These are phyloP conservation scores for Beauveria brongniartii DNA, from an alignment of 2,329 filamentous ascomycete species.

Conservation along the genomic window DNA sequence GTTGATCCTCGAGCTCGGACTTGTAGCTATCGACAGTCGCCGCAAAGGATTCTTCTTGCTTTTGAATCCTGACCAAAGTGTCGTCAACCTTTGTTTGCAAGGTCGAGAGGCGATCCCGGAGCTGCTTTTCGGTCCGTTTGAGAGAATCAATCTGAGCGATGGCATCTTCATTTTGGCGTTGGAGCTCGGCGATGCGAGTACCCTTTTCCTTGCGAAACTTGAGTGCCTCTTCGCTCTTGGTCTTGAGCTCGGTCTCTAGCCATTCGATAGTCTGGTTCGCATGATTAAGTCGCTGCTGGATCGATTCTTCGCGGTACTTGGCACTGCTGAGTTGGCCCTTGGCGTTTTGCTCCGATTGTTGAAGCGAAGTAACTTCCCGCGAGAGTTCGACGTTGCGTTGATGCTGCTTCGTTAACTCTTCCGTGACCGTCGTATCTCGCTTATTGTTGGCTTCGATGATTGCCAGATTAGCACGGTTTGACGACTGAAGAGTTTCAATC, in stretches of 20 bases:
- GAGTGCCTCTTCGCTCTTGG: constrained; percentile 76
- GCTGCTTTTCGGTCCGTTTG: constrained; percentile 68
- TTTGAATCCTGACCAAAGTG: constrained; percentile 70
- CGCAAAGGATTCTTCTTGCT: constrained; percentile 74
- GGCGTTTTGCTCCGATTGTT: constrained; percentile 75
- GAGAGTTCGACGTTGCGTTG: constrained; percentile 78
- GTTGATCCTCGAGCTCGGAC: constrained; percentile 74
- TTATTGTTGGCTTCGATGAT: constrained; percentile 85
- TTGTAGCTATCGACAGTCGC: constrained; percentile 80
- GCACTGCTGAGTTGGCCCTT: constrained; percentile 72
- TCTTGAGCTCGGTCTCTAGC: constrained; percentile 86
- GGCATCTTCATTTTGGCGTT: constrained; percentile 81
- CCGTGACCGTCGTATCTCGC: constrained; percentile 75
- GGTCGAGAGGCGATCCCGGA: constrained; percentile 75
- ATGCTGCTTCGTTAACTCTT: constrained; percentile 82
- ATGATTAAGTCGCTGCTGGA: constrained; percentile 85
- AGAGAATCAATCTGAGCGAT: constrained; percentile 68
- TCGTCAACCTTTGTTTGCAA: constrained; percentile 84
- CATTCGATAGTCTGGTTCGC: constrained; percentile 88
- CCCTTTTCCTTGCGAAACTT: constrained; percentile 95
- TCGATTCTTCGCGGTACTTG: constrained; percentile 82
- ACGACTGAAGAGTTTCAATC: constrained; percentile 78
- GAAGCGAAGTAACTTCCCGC: constrained; percentile 71
- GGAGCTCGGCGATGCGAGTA: constrained; percentile 76
- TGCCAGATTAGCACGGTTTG: constrained; percentile 82